Evolutionary conservation across 2,329 filamentous ascomycete species (phyloP).

Genomic region (Xylaria sp.): DNA sequence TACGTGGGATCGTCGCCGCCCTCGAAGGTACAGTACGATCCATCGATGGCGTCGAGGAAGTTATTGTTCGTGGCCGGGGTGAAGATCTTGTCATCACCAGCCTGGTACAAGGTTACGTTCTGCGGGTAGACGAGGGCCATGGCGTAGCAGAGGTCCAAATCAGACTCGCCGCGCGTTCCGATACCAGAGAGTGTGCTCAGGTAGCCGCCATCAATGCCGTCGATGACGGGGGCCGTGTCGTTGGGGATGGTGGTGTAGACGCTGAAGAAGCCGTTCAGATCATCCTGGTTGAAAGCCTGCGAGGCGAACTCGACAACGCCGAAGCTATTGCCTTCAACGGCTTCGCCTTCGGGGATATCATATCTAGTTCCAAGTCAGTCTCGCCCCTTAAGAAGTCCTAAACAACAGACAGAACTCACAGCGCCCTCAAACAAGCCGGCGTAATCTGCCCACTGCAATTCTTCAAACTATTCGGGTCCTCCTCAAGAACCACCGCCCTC

Average conservation of each 20-base stretch:
- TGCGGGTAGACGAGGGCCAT: conserved; percentile 25
- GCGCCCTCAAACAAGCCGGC: conserved; percentile 2
- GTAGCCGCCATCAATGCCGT: conserved; percentile 34
- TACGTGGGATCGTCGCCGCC: conserved; percentile 20
- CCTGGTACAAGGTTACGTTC: conserved; percentile 22
- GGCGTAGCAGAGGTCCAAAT: conserved; percentile 23
- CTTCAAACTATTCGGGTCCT: neutral
- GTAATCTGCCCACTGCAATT: neutral
- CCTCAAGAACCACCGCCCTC: neutral
- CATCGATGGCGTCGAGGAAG: conserved; percentile 24
- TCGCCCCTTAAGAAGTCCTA: too few species aligned
- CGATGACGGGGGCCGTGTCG: conserved; percentile 33
- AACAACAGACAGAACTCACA: neutral
- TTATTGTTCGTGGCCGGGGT: conserved; percentile 27
- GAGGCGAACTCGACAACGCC: neutral
- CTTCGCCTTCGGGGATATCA: neutral
- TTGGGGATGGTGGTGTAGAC: conserved; percentile 24
- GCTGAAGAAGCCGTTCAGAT: conserved; percentile 5
- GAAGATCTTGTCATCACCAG: conserved; percentile 22
- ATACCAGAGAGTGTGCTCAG: conserved; percentile 24
- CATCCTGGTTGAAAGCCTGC: neutral
- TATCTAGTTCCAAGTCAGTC: conserved; percentile 1
- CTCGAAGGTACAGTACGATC: conserved; percentile 25
- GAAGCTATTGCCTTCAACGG: neutral
- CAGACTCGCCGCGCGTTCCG: conserved; percentile 24